These are phyloP conservation scores for Annulohypoxylon nitens DNA, from an alignment of 495 filamentous ascomycete species.

Conservation along the genomic window DNA sequence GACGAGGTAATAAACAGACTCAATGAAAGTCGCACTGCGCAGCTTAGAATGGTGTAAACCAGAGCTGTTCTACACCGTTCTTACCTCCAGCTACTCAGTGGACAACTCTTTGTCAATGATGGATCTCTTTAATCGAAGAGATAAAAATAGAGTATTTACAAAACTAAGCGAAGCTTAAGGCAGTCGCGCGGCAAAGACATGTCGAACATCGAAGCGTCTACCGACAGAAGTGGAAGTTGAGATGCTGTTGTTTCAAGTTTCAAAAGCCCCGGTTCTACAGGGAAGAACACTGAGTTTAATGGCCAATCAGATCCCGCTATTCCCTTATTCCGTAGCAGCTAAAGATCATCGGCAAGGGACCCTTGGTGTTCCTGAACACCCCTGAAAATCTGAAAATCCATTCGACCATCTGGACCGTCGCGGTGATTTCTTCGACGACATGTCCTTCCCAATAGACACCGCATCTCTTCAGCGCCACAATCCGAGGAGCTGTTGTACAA, in stretches of 20 bases:
- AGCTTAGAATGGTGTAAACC: not conserved
- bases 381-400: slow-evolving; percentile 45
- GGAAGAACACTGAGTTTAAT: slow-evolving; percentile 3
- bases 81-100: not conserved
- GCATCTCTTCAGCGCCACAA: slow-evolving; percentile 13
- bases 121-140: not conserved
- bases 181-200: slow-evolving; percentile 28
- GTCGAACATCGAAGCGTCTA: slow-evolving; percentile 23
- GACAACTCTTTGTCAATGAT: too few relatives aligned
- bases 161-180: not conserved
- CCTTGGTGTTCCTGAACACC: slow-evolving; percentile 13
- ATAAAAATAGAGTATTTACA: not conserved
- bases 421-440: slow-evolving; percentile 28
- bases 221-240: slow-evolving; percentile 21
- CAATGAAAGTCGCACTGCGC: not conserved
- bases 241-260: slow-evolving; percentile 37
- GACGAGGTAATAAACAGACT: not conserved
- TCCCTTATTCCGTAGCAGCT: slow-evolving; percentile 20
- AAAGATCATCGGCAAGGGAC: slow-evolving; percentile 26
- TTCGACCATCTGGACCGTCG: slow-evolving; percentile 20
- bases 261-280: slow-evolving; percentile 12
- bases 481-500: slow-evolving; percentile 17
- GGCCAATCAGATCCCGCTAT: slow-evolving; percentile 30
- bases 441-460: slow-evolving; percentile 20
- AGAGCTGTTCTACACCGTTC: not conserved